Percentiles rank a stretch among this genome's conserved stretches.
Conservation (phyloP, 305 asterid species). For the Fraxinus albicans region DNA sequence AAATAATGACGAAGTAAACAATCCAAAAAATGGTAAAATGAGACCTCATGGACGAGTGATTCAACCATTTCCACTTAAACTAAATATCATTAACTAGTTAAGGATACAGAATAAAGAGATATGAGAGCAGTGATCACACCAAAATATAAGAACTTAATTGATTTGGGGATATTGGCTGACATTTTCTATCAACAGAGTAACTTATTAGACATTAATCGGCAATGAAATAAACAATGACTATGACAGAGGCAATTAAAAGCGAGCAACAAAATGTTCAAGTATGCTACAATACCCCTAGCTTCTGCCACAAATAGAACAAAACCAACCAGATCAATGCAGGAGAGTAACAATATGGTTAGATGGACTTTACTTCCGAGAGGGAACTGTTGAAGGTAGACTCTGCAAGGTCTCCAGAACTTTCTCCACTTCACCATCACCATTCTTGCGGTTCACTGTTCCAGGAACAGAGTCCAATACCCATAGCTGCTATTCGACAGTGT, state of each 20-base stretch:
- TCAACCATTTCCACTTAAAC: background rate
- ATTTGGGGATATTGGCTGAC: background rate
- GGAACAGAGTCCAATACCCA: constrained; percentile 95
- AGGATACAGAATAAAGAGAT: background rate
- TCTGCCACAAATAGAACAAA: constrained; percentile 2
- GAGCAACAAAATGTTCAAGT: background rate
- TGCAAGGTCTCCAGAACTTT: constrained; percentile 72
- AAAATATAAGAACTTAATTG: background rate
- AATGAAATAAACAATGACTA: constrained; percentile 5
- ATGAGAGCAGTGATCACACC: background rate
- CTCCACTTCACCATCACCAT: constrained; percentile 86
- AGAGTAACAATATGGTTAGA: background rate
- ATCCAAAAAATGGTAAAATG: background rate
- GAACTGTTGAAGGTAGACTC: constrained; percentile 64
- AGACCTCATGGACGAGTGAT: background rate
- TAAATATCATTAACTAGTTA: background rate
- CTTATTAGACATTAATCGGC: constrained; percentile 7
- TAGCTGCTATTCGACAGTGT: constrained; percentile 75
- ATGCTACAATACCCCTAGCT: background rate
- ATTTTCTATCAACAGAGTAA: background rate
- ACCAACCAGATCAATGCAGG: background rate
- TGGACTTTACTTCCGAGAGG: constrained; percentile 65
- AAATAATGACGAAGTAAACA: background rate
- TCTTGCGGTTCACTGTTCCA: constrained; percentile 59
- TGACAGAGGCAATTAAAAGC: background rate